A percentile compares a stretch with the other conserved stretches of the same genome.
phyloP scores from a whole-genome alignment of 441 rosid genomes.

The Corymbia calophylla region DNA sequence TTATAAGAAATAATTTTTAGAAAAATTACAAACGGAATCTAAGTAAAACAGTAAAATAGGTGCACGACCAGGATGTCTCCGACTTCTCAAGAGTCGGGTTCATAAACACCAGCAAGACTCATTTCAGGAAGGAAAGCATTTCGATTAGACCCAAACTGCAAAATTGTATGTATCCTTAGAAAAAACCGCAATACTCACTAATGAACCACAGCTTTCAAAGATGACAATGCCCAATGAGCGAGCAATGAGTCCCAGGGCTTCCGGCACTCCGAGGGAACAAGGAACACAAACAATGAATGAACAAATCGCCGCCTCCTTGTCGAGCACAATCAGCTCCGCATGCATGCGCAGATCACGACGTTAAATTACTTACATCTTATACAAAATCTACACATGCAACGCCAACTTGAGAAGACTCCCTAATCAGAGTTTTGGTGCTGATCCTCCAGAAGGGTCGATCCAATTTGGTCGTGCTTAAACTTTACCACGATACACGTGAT shows the following conservation, averaged over 20 bases:
- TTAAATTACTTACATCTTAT: background rate
- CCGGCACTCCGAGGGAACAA: background rate
- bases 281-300: background rate
- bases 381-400: background rate
- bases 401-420: background rate
- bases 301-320: background rate
- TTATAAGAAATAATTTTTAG: background rate
- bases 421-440: background rate
- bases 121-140: background rate
- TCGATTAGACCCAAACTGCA: background rate
- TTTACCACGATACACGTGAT: conserved; percentile 94
- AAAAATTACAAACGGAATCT: background rate
- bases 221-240: background rate
- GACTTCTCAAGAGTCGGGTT: background rate
- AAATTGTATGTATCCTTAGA: background rate
- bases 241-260: background rate
- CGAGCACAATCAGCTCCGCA: background rate
- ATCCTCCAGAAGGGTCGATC: background rate
- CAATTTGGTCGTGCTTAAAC: conserved; percentile 43
- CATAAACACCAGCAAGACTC: background rate
- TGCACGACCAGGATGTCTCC: background rate
- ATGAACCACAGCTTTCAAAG: background rate
- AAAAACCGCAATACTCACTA: background rate
- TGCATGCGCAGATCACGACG: background rate
- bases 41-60: background rate